phyloP scores from a whole-genome alignment of 2,329 filamentous ascomycete species.

The Aureobasidium mangrovei region DNA sequence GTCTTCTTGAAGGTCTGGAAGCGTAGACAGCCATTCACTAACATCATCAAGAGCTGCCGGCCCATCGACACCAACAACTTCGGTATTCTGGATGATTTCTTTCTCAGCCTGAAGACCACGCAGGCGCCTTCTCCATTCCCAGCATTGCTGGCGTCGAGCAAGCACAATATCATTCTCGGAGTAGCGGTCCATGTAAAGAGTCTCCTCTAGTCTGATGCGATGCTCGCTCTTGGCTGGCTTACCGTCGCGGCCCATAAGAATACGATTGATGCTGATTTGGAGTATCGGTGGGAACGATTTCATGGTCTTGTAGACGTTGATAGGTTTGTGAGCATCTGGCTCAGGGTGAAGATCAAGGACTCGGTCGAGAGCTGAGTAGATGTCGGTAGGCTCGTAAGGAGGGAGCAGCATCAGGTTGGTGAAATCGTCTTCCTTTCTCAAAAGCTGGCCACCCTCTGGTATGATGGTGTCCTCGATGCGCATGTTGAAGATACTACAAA shows the following conservation, averaged over 20 bases:
- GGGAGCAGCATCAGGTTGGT: slow-evolving; percentile 56
- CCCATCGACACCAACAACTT: slow-evolving; percentile 21
- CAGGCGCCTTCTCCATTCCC: slow-evolving; percentile 63
- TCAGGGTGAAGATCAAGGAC: slow-evolving; percentile 75
- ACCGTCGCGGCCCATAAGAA: slow-evolving; percentile 55
- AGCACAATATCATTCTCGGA: slow-evolving; percentile 61
- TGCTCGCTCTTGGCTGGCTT: slow-evolving; percentile 64
- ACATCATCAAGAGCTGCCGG: slow-evolving; percentile 23
- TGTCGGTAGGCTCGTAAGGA: slow-evolving; percentile 49
- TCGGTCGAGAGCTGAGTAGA: slow-evolving; percentile 78
- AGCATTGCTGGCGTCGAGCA: slow-evolving; percentile 57
- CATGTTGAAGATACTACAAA: slow-evolving; percentile 24
- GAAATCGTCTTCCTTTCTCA: slow-evolving; percentile 48
- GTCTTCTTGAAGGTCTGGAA: slow-evolving; percentile 34
- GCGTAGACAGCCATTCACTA: slow-evolving; percentile 35
- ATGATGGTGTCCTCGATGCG: slow-evolving; percentile 27
- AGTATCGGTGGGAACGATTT: slow-evolving; percentile 60
- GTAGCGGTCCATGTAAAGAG: slow-evolving; percentile 81
- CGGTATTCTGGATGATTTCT: slow-evolving; percentile 19
- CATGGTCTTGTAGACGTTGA: slow-evolving; percentile 61
- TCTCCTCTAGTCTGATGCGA: slow-evolving; percentile 69
- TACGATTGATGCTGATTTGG: slow-evolving; percentile 81
- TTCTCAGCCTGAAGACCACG: slow-evolving; percentile 24
- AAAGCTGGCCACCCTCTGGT: slow-evolving; percentile 31
- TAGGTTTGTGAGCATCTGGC: slow-evolving; percentile 42